Percentiles rank a stretch among this genome's conserved stretches.
Evolutionary conservation across 208 protist genomes (phyloP).

Genomic region (Pavlovales sp.): DNA sequence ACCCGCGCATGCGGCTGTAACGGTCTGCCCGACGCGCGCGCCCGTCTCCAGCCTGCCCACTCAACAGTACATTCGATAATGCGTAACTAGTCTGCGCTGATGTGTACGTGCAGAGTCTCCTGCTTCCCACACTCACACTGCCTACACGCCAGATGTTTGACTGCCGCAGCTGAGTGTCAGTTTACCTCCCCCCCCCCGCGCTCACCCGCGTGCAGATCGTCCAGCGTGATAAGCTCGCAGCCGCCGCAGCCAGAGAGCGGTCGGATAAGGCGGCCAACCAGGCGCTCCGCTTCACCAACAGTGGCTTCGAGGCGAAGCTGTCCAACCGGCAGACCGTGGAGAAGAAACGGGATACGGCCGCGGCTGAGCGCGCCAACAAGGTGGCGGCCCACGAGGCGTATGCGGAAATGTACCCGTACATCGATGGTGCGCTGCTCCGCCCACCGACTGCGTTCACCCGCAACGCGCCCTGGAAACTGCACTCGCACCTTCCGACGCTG

Average conservation of each 20-base stretch:
- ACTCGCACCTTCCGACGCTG: too few species aligned
- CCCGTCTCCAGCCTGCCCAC: too few species aligned
- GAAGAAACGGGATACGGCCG: not conserved
- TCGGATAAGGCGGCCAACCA: not conserved
- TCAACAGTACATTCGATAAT: too few species aligned
- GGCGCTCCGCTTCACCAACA: not conserved
- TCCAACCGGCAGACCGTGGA: not conserved
- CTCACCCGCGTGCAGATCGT: not conserved
- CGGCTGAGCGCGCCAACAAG: not conserved
- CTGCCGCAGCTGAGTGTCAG: too few species aligned
- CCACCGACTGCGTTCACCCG: not conserved
- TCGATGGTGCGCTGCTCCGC: not conserved
- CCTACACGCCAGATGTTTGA: too few species aligned
- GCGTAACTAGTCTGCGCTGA: too few species aligned
- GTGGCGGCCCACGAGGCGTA: not conserved
- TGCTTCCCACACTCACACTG: not conserved
- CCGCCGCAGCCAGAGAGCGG: too few species aligned
- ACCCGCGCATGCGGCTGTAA: too few species aligned
- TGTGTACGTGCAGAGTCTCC: not conserved
- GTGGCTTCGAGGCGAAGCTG: not conserved
- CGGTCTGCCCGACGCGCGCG: not conserved
- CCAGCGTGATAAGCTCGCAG: not conserved
- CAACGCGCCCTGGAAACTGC: not conserved
- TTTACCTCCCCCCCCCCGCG: too few species aligned
- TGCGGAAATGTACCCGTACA: not conserved